Percentiles rank a stretch among this genome's conserved stretches.
Conservation (phyloP, 139 green algal genomes). For the Volvox africanus region DNA sequence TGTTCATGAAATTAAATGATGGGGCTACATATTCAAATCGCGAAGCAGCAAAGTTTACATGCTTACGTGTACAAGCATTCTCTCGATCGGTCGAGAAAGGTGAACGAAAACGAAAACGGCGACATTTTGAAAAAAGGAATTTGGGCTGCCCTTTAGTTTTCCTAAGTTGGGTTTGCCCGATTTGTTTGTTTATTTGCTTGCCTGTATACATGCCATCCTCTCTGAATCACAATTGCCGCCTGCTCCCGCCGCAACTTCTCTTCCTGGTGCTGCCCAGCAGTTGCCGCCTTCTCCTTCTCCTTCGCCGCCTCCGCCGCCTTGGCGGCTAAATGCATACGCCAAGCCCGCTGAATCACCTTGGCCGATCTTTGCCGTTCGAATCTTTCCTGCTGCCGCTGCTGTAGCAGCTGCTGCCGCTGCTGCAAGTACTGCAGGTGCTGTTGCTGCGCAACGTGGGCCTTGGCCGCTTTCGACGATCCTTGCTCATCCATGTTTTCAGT, state of each 20-base stretch:
- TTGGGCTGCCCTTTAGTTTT: no score
- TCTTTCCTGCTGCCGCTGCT: background rate
- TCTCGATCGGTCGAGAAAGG: background rate
- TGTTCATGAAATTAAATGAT: no score
- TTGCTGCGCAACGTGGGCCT: background rate
- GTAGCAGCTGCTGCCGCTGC: background rate
- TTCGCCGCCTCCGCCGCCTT: background rate
- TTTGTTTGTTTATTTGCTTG: no score
- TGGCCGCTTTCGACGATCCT: background rate
- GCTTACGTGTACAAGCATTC: background rate
- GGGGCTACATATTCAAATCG: background rate
- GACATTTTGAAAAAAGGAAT: no score
- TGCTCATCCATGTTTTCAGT: background rate
- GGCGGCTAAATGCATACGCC: background rate
- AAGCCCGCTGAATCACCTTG: background rate
- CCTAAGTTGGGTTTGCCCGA: no score
- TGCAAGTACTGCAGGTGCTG: no score
- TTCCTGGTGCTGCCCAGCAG: background rate
- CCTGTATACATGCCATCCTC: background rate
- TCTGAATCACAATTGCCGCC: background rate
- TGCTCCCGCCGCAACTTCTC: background rate
- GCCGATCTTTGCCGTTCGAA: background rate
- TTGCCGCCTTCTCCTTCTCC: background rate
- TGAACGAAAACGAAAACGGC: background rate
- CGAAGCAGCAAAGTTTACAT: background rate